A percentile compares a stretch with the other conserved stretches of the same genome.
Evolutionary conservation across 2,329 filamentous ascomycete species (phyloP).

Genomic region (Fusarium hostae): DNA sequence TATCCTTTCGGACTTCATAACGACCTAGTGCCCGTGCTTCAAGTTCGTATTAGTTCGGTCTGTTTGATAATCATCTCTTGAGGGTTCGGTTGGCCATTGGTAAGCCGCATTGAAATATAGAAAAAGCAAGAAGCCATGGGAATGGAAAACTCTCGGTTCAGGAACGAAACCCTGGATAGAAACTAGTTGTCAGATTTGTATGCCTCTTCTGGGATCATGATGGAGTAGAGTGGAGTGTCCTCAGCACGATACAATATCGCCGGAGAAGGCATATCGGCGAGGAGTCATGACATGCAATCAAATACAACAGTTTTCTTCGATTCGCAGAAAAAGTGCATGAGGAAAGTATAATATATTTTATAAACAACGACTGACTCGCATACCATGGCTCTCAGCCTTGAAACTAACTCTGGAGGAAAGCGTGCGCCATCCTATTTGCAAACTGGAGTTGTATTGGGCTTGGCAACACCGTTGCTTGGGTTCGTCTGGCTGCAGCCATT

Average conservation of each 20-base stretch:
- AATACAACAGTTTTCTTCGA: too few species aligned
- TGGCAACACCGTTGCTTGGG: constrained; percentile 42
- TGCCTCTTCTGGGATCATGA: fast-evolving
- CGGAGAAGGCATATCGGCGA: background rate
- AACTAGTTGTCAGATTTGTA: background rate
- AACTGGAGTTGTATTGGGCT: constrained; percentile 44
- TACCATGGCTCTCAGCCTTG: fast-evolving
- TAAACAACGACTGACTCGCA: too few species aligned
- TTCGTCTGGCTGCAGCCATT: constrained; percentile 52
- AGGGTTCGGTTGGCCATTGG: fast-evolving
- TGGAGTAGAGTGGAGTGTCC: too few species aligned
- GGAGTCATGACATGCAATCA: background rate
- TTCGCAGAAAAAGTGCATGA: too few species aligned
- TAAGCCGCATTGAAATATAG: background rate
- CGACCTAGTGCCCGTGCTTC: background rate
- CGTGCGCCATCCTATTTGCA: constrained; percentile 25
- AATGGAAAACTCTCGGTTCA: background rate
- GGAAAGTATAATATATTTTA: background rate
- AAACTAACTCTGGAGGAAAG: too few species aligned
- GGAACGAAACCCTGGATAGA: background rate
- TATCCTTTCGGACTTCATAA: too few species aligned
- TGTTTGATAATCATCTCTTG: fast-evolving
- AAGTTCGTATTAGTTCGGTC: too few species aligned
- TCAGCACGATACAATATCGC: too few species aligned
- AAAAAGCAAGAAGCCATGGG: background rate